phyloP scores from a whole-genome alignment of 2,329 filamentous ascomycete genomes.

The Zasmidium citrigriseum region DNA sequence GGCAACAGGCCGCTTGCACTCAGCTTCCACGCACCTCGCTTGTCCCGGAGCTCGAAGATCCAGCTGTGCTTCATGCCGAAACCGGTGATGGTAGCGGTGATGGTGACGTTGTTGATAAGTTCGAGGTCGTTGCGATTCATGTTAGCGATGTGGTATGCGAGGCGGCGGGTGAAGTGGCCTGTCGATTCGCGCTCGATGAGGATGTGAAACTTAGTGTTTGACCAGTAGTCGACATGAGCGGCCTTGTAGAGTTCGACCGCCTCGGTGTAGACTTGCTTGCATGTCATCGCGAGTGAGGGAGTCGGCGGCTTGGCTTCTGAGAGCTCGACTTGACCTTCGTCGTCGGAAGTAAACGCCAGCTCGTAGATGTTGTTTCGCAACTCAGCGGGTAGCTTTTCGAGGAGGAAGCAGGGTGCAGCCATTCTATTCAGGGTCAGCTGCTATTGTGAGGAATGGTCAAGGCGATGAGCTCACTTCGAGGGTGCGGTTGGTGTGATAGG shows the following conservation, averaged over 20 bases:
- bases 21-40: too few relatives aligned
- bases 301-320: background rate
- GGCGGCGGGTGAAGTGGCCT: too few relatives aligned
- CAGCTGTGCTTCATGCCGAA: too few relatives aligned
- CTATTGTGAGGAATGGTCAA: background rate
- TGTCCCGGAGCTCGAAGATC: too few relatives aligned
- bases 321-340: background rate
- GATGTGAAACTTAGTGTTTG: background rate
- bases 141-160: background rate
- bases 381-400: background rate
- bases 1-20: too few relatives aligned
- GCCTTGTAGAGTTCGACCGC: background rate
- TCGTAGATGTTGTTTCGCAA: background rate
- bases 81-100: too few relatives aligned
- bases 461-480: too few relatives aligned
- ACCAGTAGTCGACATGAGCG: constrained; percentile 3
- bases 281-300: background rate
- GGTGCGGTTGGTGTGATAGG: too few relatives aligned
- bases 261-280: background rate
- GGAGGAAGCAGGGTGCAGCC: background rate
- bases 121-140: background rate
- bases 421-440: background rate
- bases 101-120: too few relatives aligned
- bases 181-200: too few relatives aligned
- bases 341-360: background rate